Conservation (phyloP, 306 rosid species). For the Psophocarpus tetragonolobus region DNA sequence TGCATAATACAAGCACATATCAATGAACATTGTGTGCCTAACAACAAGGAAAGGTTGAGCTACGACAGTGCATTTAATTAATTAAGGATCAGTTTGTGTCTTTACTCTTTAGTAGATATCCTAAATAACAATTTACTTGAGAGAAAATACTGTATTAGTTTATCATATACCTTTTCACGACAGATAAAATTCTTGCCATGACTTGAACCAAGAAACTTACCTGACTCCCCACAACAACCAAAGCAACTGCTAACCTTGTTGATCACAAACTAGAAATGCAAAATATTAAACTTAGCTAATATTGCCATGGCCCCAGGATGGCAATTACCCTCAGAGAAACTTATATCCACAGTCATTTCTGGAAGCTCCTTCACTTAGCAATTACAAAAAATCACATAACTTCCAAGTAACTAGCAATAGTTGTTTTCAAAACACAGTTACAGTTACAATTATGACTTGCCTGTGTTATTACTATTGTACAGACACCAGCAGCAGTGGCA, state of each 20-base stretch:
- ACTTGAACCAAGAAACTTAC: not conserved
- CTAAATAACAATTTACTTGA: not conserved
- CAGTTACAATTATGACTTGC: conserved; percentile 37
- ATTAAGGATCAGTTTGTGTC: not conserved
- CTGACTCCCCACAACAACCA: not conserved
- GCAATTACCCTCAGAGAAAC: not conserved
- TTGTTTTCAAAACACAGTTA: not conserved
- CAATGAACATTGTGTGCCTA: conserved; percentile 4
- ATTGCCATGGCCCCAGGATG: not conserved
- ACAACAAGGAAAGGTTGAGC: not conserved
- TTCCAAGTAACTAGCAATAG: not conserved
- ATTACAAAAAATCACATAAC: not conserved
- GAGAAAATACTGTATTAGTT: not conserved
- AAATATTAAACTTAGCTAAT: not conserved
- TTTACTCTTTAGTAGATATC: conserved; percentile 3
- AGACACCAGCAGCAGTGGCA: conserved; percentile 88
- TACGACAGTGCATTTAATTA: not conserved
- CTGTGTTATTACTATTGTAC: conserved; percentile 76
- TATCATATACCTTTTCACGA: not conserved
- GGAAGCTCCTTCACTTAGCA: not conserved
- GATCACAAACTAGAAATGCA: conserved; percentile 15
- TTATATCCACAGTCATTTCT: not conserved
- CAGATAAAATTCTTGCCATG: not conserved
- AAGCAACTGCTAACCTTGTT: not conserved
- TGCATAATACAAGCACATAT: conserved; percentile 42